Conservation (phyloP, 2,329 filamentous ascomycete species). For the Phaeosphaeriaceae sp. region DNA sequence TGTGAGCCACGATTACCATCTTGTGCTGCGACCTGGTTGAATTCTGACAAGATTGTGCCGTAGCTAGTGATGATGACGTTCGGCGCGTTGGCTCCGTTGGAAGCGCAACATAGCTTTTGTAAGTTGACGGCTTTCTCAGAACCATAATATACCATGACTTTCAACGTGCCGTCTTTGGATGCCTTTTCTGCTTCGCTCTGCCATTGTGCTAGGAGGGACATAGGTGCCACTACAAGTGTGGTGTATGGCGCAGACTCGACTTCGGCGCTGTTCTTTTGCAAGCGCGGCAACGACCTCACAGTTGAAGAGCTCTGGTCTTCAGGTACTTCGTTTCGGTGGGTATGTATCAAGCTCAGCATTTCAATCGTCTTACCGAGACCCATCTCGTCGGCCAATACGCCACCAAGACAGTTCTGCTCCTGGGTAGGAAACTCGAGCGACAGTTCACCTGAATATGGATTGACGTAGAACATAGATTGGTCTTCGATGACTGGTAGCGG, state of each 20-base stretch:
- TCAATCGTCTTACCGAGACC: slow-evolving; percentile 98
- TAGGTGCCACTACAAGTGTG: slow-evolving; percentile 93
- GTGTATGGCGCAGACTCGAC: slow-evolving; percentile 80
- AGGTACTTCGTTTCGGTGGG: slow-evolving; percentile 70
- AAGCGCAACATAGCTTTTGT: slow-evolving; percentile 76
- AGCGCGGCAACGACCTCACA: slow-evolving; percentile 67
- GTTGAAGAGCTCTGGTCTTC: slow-evolving; percentile 45
- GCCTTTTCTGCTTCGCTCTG: slow-evolving; percentile 93
- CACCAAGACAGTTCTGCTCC: slow-evolving; percentile 92
- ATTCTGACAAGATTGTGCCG: slow-evolving; percentile 89
- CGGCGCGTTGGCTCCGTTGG: slow-evolving; percentile 77
- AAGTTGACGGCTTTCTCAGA: slow-evolving; percentile 82
- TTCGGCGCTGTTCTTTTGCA: slow-evolving; percentile 63
- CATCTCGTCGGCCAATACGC: slow-evolving; percentile 96
- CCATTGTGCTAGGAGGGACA: slow-evolving; percentile 97
- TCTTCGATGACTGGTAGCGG: slow-evolving; percentile 70
- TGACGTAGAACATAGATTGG: slow-evolving; percentile 85
- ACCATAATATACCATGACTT: slow-evolving; percentile 90
- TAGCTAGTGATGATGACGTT: slow-evolving; percentile 96
- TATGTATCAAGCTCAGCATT: slow-evolving; percentile 92
- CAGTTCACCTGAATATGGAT: slow-evolving; percentile 94
- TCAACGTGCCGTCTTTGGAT: slow-evolving; percentile 82
- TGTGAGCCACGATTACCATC: slow-evolving; percentile 70
- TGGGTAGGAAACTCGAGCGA: slow-evolving; percentile 91
- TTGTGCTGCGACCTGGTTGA: slow-evolving; percentile 72